Evolutionary conservation across 2,329 filamentous ascomycete species (phyloP).

Genomic region (Mycogone perniciosa): DNA sequence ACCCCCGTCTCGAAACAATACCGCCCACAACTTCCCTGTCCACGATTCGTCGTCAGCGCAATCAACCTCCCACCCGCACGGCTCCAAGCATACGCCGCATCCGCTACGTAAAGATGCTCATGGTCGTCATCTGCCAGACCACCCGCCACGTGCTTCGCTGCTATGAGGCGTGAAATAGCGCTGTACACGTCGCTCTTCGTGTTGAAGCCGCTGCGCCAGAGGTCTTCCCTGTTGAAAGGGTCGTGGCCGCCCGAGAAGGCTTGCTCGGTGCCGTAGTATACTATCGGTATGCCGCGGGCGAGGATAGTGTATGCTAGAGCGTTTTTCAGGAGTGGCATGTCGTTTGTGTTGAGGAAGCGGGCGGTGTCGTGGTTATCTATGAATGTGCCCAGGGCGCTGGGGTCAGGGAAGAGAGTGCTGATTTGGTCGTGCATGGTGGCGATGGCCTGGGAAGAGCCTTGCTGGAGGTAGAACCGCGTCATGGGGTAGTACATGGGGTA

Average conservation of each 20-base stretch:
- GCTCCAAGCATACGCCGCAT: constrained; percentile 40
- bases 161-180: constrained; percentile 35
- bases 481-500: constrained; percentile 47
- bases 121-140: constrained; percentile 40
- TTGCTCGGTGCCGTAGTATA: constrained; percentile 63
- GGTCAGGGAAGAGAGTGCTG: constrained; percentile 34
- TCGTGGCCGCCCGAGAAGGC: constrained; percentile 45
- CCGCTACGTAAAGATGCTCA: constrained; percentile 34
- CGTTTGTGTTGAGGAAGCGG: constrained; percentile 47
- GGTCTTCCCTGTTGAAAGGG: constrained; percentile 49
- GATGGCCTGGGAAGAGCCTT: constrained; percentile 32
- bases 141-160: constrained; percentile 38
- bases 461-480: constrained; percentile 33
- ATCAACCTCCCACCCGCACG: constrained; percentile 37
- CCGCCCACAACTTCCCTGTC: constrained; percentile 29
- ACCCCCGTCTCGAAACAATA: constrained; percentile 38
- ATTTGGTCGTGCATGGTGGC: constrained; percentile 33
- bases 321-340: constrained; percentile 53
- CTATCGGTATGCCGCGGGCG: constrained; percentile 54
- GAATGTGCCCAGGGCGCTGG: constrained; percentile 43
- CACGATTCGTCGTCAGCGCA: constrained; percentile 40
- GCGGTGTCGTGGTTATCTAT: constrained; percentile 54
- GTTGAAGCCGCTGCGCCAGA: constrained; percentile 49
- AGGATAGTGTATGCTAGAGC: constrained; percentile 56
- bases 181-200: constrained; percentile 42